Evolutionary conservation across 2,329 filamentous ascomycete species (phyloP).

Genomic region (Microdochium bolleyi): DNA sequence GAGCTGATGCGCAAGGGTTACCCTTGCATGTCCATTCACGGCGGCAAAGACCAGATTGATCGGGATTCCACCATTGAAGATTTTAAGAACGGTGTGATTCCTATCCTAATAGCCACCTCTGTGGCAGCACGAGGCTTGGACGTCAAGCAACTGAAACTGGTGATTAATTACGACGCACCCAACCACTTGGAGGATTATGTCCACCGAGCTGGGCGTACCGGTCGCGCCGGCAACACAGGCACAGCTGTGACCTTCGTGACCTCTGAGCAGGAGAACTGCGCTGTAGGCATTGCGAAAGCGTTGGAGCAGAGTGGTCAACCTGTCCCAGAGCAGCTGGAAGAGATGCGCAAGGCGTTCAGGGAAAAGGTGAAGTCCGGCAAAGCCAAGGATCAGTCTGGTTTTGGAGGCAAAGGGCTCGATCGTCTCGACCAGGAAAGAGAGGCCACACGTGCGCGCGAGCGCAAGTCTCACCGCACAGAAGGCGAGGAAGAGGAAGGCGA

Average conservation of each 20-base stretch:
- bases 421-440: conserved; percentile 86
- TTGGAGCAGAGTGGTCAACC: conserved; percentile 85
- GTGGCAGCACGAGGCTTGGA: conserved; percentile 92
- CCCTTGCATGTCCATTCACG: conserved; percentile 88
- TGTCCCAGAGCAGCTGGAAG: conserved; percentile 61
- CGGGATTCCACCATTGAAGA: conserved; percentile 87
- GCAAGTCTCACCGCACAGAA: conserved; percentile 83
- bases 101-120: conserved; percentile 88
- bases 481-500: conserved; percentile 70
- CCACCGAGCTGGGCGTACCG: conserved; percentile 87
- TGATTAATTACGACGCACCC: conserved; percentile 91
- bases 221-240: conserved; percentile 87
- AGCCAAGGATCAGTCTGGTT: conserved; percentile 82
- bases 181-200: conserved; percentile 97
- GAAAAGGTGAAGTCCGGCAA: conserved; percentile 91
- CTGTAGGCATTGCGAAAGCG: conserved; percentile 81
- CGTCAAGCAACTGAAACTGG: conserved; percentile 90
- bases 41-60: conserved; percentile 88
- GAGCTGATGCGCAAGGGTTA: conserved; percentile 80
- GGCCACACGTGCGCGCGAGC: conserved; percentile 75
- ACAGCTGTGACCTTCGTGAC: conserved; percentile 93
- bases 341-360: conserved; percentile 65
- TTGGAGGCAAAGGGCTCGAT: conserved; percentile 91
- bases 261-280: conserved; percentile 84
- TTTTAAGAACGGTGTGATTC: conserved; percentile 86